Base-by-base conservation (phyloP, 129 eudicot genomes). In the Flaveria bidentis region DNA sequence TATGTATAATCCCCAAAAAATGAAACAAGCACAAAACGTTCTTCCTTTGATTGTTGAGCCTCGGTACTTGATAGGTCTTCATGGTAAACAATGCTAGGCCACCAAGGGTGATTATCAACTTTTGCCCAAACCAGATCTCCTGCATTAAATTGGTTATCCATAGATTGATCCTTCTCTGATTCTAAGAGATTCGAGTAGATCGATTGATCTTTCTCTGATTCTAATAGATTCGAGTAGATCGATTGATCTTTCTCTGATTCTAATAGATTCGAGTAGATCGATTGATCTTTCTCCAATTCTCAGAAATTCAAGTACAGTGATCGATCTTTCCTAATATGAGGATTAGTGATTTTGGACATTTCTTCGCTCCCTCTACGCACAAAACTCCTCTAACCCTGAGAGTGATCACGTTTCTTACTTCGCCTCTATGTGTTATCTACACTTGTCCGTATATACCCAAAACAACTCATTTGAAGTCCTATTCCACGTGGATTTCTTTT, bases 101-200 rank as follows among this genome's bases (percentile, higher is more conserved):
- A 86, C 85, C 85, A 86, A 15, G 81, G 85, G 53, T 80, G 60
- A 9, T 22, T 39, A 18, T 69, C 18, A 14, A 78, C 44, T 67
- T 77, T 83, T 14, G 74, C 84, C 82, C 85, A 83, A 5, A 83
- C 85, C 33, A 86, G 17, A 65, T 83, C 82, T 5, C 85, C 81
- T 1, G 20, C 53, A 41, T 47, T 22, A 51, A 60, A 80, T 30
- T 7, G 46, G 17, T 69, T 77, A 11, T 20, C 52, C 80, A 66
- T 57, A 7, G 62, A 53, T 52, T 17, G 18, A 51, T 16, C 18
- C 5, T 30, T 30, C 36, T 30, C 36, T 30, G 36, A 30, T 30
- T 30, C 36, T 30, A 30, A 4, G 36, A 30, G 36, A 30, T 30
- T 30, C 36, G 36, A 30, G 36, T 30, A 51, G 18, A 51, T 6